phyloP scores from a whole-genome alignment of 306 rosid species.

The Dryas alaskensis region DNA sequence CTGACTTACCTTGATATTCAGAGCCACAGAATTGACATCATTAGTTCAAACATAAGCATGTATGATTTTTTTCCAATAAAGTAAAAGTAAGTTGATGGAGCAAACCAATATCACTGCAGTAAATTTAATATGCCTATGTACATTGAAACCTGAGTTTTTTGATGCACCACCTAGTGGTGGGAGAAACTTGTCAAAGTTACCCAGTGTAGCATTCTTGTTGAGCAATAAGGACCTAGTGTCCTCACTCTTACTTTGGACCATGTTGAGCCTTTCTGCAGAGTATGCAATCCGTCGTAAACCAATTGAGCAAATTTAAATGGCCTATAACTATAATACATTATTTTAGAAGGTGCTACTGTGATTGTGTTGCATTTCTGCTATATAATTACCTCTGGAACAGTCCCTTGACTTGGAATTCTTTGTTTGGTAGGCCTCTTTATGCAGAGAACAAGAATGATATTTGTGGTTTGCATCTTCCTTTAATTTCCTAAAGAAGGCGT shows the following conservation, averaged over 20 bases:
- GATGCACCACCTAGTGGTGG: conserved; percentile 33
- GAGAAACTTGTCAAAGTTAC: conserved; percentile 26
- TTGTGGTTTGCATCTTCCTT: conserved; percentile 51
- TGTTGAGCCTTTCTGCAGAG: conserved; percentile 40
- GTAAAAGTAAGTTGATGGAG: not conserved
- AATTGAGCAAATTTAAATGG: not conserved
- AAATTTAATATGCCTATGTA: not conserved
- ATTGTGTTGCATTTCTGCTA: not conserved
- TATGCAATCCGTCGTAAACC: conserved; percentile 19
- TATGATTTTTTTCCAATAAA: not conserved
- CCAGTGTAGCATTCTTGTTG: conserved; percentile 32
- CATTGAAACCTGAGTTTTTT: conserved; percentile 46
- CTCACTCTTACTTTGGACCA: conserved; percentile 19
- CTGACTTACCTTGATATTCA: not conserved
- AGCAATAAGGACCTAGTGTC: conserved; percentile 29
- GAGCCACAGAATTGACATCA: not conserved
- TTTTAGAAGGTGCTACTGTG: not conserved
- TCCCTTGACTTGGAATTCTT: conserved; percentile 30
- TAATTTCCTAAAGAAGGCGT: conserved; percentile 69
- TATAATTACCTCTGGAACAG: conserved; percentile 42
- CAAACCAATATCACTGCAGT: not conserved
- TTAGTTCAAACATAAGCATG: not conserved
- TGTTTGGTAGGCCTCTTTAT: conserved; percentile 25
- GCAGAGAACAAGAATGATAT: conserved; percentile 23
- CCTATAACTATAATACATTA: not conserved